Conservation (phyloP, 164 flowering plant species). For the Piper betle region DNA sequence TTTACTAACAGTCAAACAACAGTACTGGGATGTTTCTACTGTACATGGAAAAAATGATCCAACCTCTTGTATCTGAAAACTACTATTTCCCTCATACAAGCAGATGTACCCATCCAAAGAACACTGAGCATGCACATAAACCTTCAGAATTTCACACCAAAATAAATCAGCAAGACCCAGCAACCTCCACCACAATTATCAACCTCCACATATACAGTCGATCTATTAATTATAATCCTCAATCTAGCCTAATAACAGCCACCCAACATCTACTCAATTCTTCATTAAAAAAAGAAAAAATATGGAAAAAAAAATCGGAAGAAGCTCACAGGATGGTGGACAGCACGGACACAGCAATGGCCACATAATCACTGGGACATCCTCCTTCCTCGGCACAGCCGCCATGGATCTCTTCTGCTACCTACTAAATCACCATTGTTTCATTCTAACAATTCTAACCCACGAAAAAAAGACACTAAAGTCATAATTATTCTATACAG, state of each 20-base stretch:
- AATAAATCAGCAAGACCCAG: no score
- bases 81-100: no score
- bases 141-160: no score
- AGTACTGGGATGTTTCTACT: background rate
- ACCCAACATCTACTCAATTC: background rate
- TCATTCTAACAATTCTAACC: no score
- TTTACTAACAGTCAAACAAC: no score
- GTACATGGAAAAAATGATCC: background rate
- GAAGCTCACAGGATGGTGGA: constrained; percentile 35
- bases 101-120: background rate
- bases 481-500: no score
- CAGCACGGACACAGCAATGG: constrained; percentile 37
- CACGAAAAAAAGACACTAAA: no score
- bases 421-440: background rate
- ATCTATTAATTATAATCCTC: background rate
- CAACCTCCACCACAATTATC: background rate
- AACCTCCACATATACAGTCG: background rate
- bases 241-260: background rate
- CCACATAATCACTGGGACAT: constrained; percentile 67
- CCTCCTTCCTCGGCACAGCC: constrained; percentile 54
- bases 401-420: constrained; percentile 15
- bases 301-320: background rate
- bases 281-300: background rate
- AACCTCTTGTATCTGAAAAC: no score
- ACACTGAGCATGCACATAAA: no score